Evolutionary conservation across 2,329 filamentous ascomycete genomes (phyloP), one percentile per base, ranked within the genome.

Genomic region (Diaporthe velutina): DNA sequence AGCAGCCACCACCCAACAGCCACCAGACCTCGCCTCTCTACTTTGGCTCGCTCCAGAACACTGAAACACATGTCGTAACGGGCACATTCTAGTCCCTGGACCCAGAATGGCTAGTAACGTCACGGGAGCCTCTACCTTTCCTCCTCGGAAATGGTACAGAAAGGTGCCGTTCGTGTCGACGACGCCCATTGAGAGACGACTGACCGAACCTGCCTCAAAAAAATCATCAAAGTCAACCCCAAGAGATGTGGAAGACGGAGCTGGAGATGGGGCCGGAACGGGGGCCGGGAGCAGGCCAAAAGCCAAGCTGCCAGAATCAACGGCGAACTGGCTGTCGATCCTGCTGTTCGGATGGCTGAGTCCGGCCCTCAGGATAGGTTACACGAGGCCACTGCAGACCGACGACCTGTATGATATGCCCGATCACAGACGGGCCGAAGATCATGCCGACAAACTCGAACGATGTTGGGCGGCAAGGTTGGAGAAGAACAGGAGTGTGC

Each of bases 121-220:
- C n/a, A 79, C 58, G 77, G 76, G 55, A 79, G 78, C 33, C 70
- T 61, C 57, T 57, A 77, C 67, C 33, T 82, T 82, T 54, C 77
- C 80, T 35, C 79, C 78, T 1, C 76, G 81, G 73, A 82, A 79
- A 55, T 82, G 81, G 81, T 81, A 82, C 76, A 78, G 81, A 60
- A 76, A 79, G 48, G 80, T 81, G 1, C 81, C 81, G 0, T 79
- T 82, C 35, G 19, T 82, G 4, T 82, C 80, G 17, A 77, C 76
- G 9, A 78, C 76, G 6, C 79, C 79, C 5, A 80, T 80, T 68
- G 74, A 77, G 70, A 77, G 71, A 38, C 72, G 68, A 42, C 64
- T 77, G 33, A 77, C 77, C 35, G 70, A 76, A n/a, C 70, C 70
- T 33, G 9, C 52, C 45, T 38, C 70, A 38, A 48, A 57, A 19